phyloP scores from a whole-genome alignment of 208 protist species.

The Crithidia fasciculata region DNA sequence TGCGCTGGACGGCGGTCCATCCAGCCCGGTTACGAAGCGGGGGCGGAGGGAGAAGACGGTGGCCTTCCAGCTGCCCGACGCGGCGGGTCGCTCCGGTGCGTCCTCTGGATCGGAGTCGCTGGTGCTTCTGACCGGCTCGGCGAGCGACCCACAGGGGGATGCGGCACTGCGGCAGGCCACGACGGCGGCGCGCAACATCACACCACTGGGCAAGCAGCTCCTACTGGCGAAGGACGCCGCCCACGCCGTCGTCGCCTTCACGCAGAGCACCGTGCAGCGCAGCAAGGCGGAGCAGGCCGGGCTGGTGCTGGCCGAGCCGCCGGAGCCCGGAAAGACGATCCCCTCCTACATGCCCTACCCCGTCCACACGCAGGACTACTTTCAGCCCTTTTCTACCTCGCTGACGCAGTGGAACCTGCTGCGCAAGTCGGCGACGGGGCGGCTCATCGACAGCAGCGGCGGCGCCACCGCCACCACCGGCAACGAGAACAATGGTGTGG shows the following conservation, averaged over 20 bases:
- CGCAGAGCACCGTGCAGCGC: slow-evolving; percentile 67
- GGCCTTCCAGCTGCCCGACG: slow-evolving; percentile 62
- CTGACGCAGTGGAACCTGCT: slow-evolving; percentile 82
- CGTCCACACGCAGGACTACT: slow-evolving; percentile 63
- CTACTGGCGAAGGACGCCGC: slow-evolving; percentile 68
- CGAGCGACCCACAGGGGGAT: slow-evolving; percentile 18
- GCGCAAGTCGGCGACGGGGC: slow-evolving; percentile 70
- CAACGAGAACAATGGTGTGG: background rate
- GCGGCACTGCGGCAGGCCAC: slow-evolving; percentile 67
- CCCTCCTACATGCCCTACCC: slow-evolving; percentile 72
- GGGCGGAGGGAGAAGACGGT: slow-evolving; percentile 64
- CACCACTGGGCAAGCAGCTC: slow-evolving; percentile 78
- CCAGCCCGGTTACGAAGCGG: slow-evolving; percentile 38
- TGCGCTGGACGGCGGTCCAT: background rate
- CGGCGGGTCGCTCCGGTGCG: background rate
- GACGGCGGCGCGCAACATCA: slow-evolving; percentile 67
- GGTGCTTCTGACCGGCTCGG: too few relatives aligned
- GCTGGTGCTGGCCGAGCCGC: slow-evolving; percentile 57
- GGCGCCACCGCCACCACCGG: background rate
- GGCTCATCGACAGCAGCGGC: slow-evolving; percentile 38
- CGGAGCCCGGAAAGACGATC: slow-evolving; percentile 67
- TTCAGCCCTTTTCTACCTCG: slow-evolving; percentile 80
- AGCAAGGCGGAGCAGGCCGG: slow-evolving; percentile 64
- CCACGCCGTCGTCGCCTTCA: slow-evolving; percentile 56
- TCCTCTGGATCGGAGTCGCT: too few relatives aligned